Evolutionary conservation across 2,329 filamentous ascomycete genomes (phyloP), one percentile per base, ranked within the genome.

Genomic region (Aspergillus oerlinghausenensis): DNA sequence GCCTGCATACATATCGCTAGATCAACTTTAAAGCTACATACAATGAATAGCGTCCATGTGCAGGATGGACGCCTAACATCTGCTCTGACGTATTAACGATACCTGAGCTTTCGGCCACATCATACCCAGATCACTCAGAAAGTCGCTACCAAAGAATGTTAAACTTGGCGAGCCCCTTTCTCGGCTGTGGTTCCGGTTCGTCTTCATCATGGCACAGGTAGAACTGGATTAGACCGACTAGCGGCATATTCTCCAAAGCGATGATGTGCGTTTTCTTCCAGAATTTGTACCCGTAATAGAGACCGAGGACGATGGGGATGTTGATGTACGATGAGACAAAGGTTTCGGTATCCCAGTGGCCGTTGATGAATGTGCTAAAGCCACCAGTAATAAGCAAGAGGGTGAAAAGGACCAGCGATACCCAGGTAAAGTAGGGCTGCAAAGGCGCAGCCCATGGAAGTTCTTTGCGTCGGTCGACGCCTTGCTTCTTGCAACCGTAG

Each of bases 341-440:
- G 68, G 84, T 84, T 67, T 90, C 89, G 21, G 87, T 81, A 45
- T 52, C 62, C 25, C 61, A 66, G 29, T 60, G 54, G 0, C 62
- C 59, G 2, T 61, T 57, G 21, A 66, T 64, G 35, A 66, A 67
- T 2, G 57, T 56, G 38, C 84, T 80, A 70, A 89, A 90, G 1
- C 87, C 87, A 62, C 88, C 88, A 59, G 87, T 84, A 5, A 90
- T 70, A 2, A 82, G 84, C 8, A 90, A 75, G 19, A 88, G 70
- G 1, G 70, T 65, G 28, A 88, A 80, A 43, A 85, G 67, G 19
- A 80, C 65, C 0, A 88, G 79, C 6, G 79, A 75, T 43, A 78
- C 72, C 67, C 79, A 89, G 0, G 85, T 79, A 3, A 81, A 80
- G 66, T 85, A 88, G 0, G 86, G 80, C 61, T 82, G 80, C 1